Evolutionary conservation across 495 filamentous ascomycete genomes (phyloP).

Genomic region (Symbiotaphrina buchneri): DNA sequence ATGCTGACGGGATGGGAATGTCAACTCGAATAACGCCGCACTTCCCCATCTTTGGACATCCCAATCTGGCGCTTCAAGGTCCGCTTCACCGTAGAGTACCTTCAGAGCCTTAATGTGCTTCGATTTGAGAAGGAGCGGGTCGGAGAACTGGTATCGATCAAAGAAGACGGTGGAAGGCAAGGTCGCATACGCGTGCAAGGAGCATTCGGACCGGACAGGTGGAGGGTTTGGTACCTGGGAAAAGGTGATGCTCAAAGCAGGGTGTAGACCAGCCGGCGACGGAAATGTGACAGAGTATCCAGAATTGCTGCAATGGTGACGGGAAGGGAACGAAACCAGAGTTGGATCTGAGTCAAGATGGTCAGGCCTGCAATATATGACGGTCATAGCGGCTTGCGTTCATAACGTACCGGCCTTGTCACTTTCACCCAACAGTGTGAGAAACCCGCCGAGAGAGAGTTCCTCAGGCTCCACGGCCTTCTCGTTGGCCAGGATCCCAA

Average conservation of each 20-base stretch:
- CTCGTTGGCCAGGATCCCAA: conserved; percentile 60
- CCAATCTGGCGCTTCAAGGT: conserved; percentile 87
- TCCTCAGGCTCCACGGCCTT: conserved; percentile 41
- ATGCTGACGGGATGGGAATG: conserved; percentile 19
- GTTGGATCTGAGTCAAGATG: conserved; percentile 29
- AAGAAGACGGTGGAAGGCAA: conserved; percentile 68
- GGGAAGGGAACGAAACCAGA: conserved; percentile 75
- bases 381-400: no score
- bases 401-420: conserved; percentile 35
- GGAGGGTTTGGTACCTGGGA: conserved; percentile 7
- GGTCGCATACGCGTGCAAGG: conserved; percentile 63
- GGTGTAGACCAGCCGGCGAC: conserved; percentile 67
- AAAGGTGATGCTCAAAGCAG: conserved; percentile 32
- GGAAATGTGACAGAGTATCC: conserved; percentile 29
- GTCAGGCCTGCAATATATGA: no score
- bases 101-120: conserved; percentile 50
- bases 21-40: conserved; percentile 54
- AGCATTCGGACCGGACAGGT: conserved; percentile 26
- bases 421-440: conserved; percentile 61
- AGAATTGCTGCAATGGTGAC: conserved; percentile 39
- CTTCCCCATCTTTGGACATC: conserved; percentile 59
- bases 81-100: conserved; percentile 54
- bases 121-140: conserved; percentile 46
- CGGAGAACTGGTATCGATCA: conserved; percentile 68
- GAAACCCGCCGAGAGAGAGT: conserved; percentile 51